Conservation (phyloP, 495 filamentous ascomycete genomes). For the Pseudoneurospora amorphoporcata region DNA sequence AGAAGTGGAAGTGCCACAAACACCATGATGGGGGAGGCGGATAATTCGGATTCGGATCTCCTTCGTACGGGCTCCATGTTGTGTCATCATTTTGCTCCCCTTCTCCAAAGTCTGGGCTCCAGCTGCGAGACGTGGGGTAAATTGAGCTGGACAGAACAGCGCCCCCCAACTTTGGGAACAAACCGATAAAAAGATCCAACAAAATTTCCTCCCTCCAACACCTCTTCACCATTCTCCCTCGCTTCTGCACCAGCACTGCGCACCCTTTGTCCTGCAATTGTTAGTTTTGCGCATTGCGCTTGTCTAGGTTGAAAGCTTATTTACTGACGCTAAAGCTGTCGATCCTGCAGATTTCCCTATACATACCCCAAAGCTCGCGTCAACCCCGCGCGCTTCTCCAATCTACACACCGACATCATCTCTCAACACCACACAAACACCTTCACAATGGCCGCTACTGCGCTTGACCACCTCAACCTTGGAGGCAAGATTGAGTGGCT, state of each 20-base stretch:
- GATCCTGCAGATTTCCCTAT: neutral
- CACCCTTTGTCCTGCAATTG: neutral
- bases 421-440: neutral
- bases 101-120: neutral
- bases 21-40: neutral
- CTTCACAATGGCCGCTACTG: conserved; percentile 46
- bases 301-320: neutral
- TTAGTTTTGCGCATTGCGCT: neutral
- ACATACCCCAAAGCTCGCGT: neutral
- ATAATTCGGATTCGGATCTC: neutral
- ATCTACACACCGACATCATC: neutral
- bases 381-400: conserved; percentile 10
- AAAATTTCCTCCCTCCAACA: neutral
- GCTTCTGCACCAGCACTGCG: neutral
- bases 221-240: neutral
- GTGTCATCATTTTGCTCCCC: neutral
- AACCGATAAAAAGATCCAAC: neutral
- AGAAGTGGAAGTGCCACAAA: neutral
- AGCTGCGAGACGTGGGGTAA: neutral
- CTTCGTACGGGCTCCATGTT: neutral
- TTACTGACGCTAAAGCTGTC: neutral
- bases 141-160: neutral
- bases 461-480: conserved; percentile 67
- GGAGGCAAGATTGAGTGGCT: conserved; percentile 91
- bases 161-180: neutral